Base-by-base conservation (phyloP, 2,329 filamentous ascomycete genomes). In the Achaetomium macrosporum region DNA sequence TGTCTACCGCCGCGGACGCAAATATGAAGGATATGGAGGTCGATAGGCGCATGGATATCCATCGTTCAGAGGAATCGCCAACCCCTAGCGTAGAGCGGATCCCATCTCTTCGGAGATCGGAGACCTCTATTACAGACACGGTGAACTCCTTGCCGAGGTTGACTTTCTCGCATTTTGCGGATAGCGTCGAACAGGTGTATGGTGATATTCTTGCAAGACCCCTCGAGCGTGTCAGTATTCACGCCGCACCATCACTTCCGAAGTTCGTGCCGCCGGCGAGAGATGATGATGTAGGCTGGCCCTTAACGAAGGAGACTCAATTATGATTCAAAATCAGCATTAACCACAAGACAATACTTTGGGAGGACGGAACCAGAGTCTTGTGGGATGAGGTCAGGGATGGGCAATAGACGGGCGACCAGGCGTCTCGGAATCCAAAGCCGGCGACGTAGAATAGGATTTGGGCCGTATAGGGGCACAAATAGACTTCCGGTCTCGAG, bases 281-380 rank as follows among this genome's bases (percentile, higher is more conserved):
- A 35, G 39, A 51, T 16, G 58, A 57, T 9, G 53, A 57, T 35
- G 37, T 54, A 13, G 52, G 53, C 11, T 62, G 60, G 60, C 60
- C 60, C 11, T 42, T 60, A 29, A 43, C 49, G 3, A 55, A 46
- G 36, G 39, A 44, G 11, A 25, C 19, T 1, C 53, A 55, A 53
- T 1, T 57, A 13, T 60, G 48, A 59, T 11, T n/a, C 17, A 12
- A n/a, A 20, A 35, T 42, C n/a, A 9, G 20, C 41, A 35, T 45
- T 12, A 43, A 7, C 10, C 40, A 29, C 9, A 20, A 31, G 44
- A 16, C 17, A 17, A 15, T n/a, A n/a, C n/a, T n/a, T n/a, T n/a
- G n/a, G n/a, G n/a, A n/a, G n/a, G n/a, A n/a, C n/a, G n/a, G n/a
- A n/a, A n/a, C n/a, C n/a, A n/a, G n/a, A n/a, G n/a, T n/a, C n/a